Evolutionary conservation across 768 basidiomycete species (phyloP).

Genomic region (Chalciporus pseudorubinellus): DNA sequence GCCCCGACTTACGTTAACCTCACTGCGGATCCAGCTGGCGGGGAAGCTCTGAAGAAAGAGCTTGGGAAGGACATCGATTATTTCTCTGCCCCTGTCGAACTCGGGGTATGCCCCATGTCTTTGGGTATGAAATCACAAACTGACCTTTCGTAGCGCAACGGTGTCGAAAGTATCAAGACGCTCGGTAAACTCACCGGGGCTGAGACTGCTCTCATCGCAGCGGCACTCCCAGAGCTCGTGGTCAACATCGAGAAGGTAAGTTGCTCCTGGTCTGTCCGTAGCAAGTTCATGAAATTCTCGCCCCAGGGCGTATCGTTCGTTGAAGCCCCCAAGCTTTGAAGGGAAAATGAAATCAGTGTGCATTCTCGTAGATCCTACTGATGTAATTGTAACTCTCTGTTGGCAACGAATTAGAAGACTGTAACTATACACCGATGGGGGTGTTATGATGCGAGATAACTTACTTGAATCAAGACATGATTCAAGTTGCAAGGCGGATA

Average conservation of each 20-base stretch:
- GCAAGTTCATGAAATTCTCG: background rate
- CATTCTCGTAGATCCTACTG: background rate
- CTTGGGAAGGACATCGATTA: constrained; percentile 75
- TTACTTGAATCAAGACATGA: too few species aligned
- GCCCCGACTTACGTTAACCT: constrained; percentile 84
- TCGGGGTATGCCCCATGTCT: constrained; percentile 58
- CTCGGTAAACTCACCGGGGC: constrained; percentile 70
- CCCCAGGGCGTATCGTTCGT: constrained; percentile 28
- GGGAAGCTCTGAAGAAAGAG: constrained; percentile 72
- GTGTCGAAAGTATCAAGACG: constrained; percentile 78
- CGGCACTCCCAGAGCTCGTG: constrained; percentile 76
- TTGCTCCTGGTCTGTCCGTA: constrained; percentile 2
- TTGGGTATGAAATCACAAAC: background rate
- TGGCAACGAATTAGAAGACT: constrained; percentile 2
- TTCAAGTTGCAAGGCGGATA: too few species aligned
- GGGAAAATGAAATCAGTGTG: background rate
- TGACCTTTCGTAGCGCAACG: constrained; percentile 54
- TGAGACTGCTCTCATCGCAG: constrained; percentile 75
- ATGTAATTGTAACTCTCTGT: constrained; percentile 8
- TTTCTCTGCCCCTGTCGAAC: constrained; percentile 87
- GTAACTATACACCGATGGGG: background rate
- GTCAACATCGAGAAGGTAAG: constrained; percentile 70
- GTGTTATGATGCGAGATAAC: too few species aligned
- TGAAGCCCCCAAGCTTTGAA: constrained; percentile 28
- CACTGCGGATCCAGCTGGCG: constrained; percentile 66